phyloP scores from a whole-genome alignment of 495 filamentous ascomycete genomes.

The Xylaria flabelliformis region DNA sequence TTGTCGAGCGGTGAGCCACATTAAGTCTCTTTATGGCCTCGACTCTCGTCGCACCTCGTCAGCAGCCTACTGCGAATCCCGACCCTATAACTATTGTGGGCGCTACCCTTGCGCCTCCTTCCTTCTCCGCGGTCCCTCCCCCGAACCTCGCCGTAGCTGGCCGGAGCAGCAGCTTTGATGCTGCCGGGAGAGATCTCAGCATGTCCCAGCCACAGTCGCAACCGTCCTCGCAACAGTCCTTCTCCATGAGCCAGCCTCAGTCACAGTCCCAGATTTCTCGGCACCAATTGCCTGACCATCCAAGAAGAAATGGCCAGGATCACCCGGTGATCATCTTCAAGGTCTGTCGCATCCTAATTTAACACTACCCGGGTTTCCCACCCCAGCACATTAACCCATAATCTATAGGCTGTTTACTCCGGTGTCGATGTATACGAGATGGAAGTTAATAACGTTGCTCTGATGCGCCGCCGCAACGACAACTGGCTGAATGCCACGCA shows the following conservation, averaged over 20 bases:
- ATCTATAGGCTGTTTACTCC: constrained; percentile 84
- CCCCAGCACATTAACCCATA: constrained; percentile 30
- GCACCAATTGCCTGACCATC: constrained; percentile 38
- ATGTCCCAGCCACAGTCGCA: constrained; percentile 54
- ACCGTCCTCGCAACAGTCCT: constrained; percentile 57
- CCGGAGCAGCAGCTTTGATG: constrained; percentile 54
- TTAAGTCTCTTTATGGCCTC: constrained; percentile 48
- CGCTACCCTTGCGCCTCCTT: constrained; percentile 6
- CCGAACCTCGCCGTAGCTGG: constrained; percentile 49
- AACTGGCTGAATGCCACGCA: constrained; percentile 96
- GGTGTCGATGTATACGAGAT: constrained; percentile 96
- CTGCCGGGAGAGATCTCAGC: constrained; percentile 42
- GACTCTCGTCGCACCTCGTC: constrained; percentile 39
- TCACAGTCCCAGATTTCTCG: constrained; percentile 50
- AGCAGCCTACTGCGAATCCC: constrained; percentile 20
- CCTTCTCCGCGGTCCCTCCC: constrained; percentile 24
- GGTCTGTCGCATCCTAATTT: constrained; percentile 52
- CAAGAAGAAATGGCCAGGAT: constrained; percentile 54
- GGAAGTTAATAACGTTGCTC: constrained; percentile 87
- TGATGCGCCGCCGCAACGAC: constrained; percentile 92
- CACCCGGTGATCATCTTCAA: constrained; percentile 76
- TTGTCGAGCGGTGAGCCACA: background rate
- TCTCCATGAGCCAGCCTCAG: constrained; percentile 55
- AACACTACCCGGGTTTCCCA: constrained; percentile 8
- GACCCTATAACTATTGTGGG: constrained; percentile 2